Percentiles rank a stretch among this genome's conserved stretches.
Evolutionary conservation across 257 asterid genomes (phyloP).

Genomic region (Plectranthus barbatus): DNA sequence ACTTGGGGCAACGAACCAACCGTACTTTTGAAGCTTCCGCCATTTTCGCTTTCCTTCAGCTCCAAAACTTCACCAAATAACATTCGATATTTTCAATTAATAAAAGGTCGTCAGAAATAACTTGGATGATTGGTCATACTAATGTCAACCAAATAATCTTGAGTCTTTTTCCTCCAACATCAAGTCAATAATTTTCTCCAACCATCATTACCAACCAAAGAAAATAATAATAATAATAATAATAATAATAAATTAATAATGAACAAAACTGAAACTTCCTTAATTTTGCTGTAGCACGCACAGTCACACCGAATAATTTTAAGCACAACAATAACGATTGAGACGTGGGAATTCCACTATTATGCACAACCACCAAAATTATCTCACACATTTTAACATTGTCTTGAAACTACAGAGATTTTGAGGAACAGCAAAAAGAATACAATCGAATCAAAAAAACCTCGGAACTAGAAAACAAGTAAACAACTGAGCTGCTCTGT

Average conservation of each 20-base stretch:
- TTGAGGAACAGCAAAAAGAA: constrained; percentile 13
- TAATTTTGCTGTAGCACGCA: not conserved
- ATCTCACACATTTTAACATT: not conserved
- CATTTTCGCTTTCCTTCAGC: constrained; percentile 20
- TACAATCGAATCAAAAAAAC: constrained; percentile 15
- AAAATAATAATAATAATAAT: not conserved
- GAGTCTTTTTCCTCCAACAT: constrained; percentile 1
- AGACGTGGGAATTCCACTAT: not conserved
- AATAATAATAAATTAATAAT: not conserved
- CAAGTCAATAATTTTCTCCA: constrained; percentile 18
- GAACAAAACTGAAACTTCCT: constrained; percentile 1
- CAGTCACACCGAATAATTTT: not conserved
- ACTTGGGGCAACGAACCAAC: constrained; percentile 90
- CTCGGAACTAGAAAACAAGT: constrained; percentile 8
- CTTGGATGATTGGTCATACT: not conserved
- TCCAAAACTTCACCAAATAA: constrained; percentile 19
- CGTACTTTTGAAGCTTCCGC: constrained; percentile 56
- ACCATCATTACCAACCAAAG: constrained; percentile 20
- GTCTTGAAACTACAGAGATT: not conserved
- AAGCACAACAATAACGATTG: constrained; percentile 5
- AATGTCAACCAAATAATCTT: constrained; percentile 20
- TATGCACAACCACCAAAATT: not conserved
- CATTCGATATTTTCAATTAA: constrained; percentile 10
- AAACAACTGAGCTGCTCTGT: constrained; percentile 8
- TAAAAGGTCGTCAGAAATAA: constrained; percentile 17